Base-by-base conservation (phyloP, 495 filamentous ascomycete genomes). In the Baudoinia panamericana region DNA sequence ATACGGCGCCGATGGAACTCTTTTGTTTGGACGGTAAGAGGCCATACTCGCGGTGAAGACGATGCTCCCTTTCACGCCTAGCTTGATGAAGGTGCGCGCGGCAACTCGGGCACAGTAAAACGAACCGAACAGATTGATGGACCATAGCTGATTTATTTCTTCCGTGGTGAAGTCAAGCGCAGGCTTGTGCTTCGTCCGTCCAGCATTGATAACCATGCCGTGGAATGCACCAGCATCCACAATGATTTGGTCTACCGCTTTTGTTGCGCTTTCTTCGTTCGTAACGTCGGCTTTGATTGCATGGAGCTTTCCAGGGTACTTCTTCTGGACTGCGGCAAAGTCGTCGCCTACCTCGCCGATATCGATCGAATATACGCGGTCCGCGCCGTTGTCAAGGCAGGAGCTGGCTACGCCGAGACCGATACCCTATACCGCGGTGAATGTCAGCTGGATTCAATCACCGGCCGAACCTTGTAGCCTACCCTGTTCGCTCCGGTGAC, bases 101-200 rank as follows among this genome's bases (percentile, higher is more conserved):
- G 46, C 46, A 17, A 39, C 46, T 9, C 43, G 47, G 11, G 46
- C 42, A 26, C 42, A 45, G 35, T 46, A 46, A 43, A 50, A 50
- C 2, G 41, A 28, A 7, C 41, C 46, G 22, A 32, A 46, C 7
- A 50, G 43, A 19, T 50, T 46, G 43, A 51, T 38, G 24, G 15
- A n/a, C 34, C 45, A 50, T 13, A 46, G 22, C 20, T 50, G 34
- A 13, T 50, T 21, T 24, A 50, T 50, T 19, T 50, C 46, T 29
- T 50, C 46, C 7, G 46, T 45, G 11, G 46, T 50, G 35, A 50
- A 50, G 28, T 50, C 46, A 12, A 46, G 36, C 4, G 46, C 46
- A n/a, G 46, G 26, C 34, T 50, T 50, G 37, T 50, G 46, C 36
- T 50, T 50, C 26, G 43, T 50, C 29, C 46, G 27, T 11, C 46